phyloP scores from a whole-genome alignment of 208 protist species.

The Wallacemonas sp. region DNA sequence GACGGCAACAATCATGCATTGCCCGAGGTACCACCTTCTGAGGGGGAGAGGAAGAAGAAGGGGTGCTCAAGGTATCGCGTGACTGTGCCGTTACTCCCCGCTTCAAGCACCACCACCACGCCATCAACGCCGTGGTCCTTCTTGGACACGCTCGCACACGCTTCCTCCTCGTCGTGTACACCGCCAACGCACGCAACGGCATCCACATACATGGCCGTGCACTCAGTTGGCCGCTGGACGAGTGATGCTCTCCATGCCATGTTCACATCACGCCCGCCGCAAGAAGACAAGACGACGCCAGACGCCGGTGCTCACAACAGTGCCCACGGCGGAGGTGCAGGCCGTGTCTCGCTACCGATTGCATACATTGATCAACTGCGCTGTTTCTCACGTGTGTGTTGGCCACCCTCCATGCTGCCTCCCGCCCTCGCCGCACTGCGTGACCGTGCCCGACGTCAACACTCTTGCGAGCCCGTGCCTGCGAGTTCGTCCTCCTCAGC shows the following conservation, averaged over 20 bases:
- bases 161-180: background rate
- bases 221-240: conserved; percentile 1
- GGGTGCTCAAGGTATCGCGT: too few species aligned
- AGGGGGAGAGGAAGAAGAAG: too few species aligned
- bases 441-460: background rate
- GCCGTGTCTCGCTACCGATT: conserved; percentile 19
- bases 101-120: too few species aligned
- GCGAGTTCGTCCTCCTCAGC: too few species aligned
- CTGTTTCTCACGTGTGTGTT: conserved; percentile 49
- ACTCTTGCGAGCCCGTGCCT: too few species aligned
- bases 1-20: too few species aligned
- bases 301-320: background rate
- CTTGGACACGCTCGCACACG: too few species aligned
- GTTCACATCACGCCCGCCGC: background rate
- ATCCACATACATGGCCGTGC: conserved; percentile 11
- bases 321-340: too few species aligned
- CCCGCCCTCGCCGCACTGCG: conserved; percentile 29
- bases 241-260: background rate
- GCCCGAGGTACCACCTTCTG: too few species aligned
- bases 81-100: too few species aligned
- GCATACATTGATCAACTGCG: conserved; percentile 45
- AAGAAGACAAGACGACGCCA: background rate
- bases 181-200: background rate
- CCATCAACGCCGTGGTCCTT: too few species aligned
- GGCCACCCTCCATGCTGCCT: conserved; percentile 27